Percentiles rank a stretch among this genome's conserved stretches.
phyloP scores from a whole-genome alignment of 2,329 filamentous ascomycete genomes.

The Colletotrichum tofieldiae region DNA sequence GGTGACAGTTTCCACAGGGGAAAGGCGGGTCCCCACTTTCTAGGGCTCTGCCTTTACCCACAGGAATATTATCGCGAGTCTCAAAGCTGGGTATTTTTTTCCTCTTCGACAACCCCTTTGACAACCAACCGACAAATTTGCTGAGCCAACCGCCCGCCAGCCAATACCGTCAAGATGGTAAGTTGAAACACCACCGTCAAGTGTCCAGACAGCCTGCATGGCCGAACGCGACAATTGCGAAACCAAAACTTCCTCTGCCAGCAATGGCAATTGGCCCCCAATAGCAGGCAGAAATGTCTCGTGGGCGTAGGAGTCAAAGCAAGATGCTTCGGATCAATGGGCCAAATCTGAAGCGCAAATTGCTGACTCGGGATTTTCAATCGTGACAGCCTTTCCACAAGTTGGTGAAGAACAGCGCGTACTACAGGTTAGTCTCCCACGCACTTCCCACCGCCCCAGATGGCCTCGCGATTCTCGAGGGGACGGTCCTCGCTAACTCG shows the following conservation, averaged over 20 bases:
- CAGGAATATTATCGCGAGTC: conserved; percentile 49
- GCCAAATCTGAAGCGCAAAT: conserved; percentile 95
- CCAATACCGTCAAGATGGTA: conserved; percentile 78
- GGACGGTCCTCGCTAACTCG: conserved; percentile 25
- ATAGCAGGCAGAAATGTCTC: conserved; percentile 61
- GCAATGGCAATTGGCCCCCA: conserved; percentile 46
- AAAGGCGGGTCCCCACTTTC: conserved; percentile 42
- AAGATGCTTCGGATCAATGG: conserved; percentile 95
- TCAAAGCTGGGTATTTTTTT: conserved; percentile 43
- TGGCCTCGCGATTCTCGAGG: not conserved
- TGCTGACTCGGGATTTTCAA: conserved; percentile 88
- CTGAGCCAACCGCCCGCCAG: conserved; percentile 45
- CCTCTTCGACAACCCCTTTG: conserved; percentile 49
- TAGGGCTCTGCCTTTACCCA: conserved; percentile 60
- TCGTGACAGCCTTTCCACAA: conserved; percentile 87
- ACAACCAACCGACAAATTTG: conserved; percentile 46
- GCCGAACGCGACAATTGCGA: conserved; percentile 15
- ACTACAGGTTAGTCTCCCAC: conserved; percentile 86
- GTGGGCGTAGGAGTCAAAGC: conserved; percentile 79
- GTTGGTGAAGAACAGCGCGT: conserved; percentile 96
- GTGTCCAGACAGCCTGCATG: conserved; percentile 8
- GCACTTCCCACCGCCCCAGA: not conserved
- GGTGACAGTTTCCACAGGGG: conserved; percentile 37
- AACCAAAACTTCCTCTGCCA: conserved; percentile 50
- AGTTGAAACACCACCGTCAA: conserved; percentile 62